Evolutionary conservation across 164 flowering plant genomes (phyloP).

Genomic region (Malania oleifera): DNA sequence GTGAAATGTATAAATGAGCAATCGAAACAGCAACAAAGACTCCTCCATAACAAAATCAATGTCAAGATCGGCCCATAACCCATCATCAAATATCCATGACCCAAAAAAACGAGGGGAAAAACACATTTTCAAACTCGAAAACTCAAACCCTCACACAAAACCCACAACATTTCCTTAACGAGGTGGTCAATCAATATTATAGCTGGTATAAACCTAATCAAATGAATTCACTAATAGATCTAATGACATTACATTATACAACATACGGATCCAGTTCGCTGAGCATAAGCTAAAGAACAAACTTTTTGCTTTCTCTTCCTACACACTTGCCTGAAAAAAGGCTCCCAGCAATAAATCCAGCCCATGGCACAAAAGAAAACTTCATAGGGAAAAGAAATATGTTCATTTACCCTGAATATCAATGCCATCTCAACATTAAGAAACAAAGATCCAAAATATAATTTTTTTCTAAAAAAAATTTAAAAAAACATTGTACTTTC

Average conservation of each 20-base stretch:
- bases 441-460: no score
- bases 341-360: not conserved
- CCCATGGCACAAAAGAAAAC: not conserved
- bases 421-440: no score
- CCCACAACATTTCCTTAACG: no score
- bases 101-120: not conserved
- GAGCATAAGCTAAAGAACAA: not conserved
- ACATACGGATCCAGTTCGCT: not conserved
- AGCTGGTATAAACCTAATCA: no score
- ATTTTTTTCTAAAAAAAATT: no score
- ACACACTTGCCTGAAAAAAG: not conserved
- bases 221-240: no score
- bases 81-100: not conserved
- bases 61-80: slow-evolving; percentile 1
- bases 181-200: no score
- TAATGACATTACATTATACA: not conserved
- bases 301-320: not conserved
- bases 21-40: not conserved
- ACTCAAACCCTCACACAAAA: not conserved
- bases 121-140: not conserved
- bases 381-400: not conserved
- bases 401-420: not conserved
- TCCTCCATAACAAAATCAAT: not conserved
- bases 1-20: not conserved
- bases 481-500: no score